A percentile compares a stretch with the other conserved stretches of the same genome.
Conservation (phyloP, 1,284 basidiomycete species). For the Schizophyllum commune region DNA sequence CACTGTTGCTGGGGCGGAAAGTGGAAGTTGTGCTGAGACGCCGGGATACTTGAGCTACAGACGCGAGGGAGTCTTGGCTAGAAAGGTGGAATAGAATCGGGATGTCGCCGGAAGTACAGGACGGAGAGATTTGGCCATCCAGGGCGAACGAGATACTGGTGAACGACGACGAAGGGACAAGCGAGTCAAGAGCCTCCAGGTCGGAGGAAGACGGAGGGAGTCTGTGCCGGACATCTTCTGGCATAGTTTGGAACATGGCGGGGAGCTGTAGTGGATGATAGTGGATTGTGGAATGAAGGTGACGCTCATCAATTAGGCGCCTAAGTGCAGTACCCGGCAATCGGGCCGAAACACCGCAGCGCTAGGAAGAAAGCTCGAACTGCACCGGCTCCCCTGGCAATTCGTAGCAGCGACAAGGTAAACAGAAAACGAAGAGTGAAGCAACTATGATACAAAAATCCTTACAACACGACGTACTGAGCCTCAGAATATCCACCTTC, state of each 20-base stretch:
- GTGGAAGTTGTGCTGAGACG: neutral
- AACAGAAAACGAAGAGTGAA: no score
- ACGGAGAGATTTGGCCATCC: constrained; percentile 27
- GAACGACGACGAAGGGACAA: constrained; percentile 39
- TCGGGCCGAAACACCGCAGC: no score
- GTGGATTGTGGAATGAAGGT: no score
- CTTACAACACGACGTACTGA: neutral
- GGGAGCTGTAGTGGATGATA: no score
- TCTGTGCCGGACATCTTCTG: constrained; percentile 1
- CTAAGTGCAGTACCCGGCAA: no score
- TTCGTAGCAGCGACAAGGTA: no score
- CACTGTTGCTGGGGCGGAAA: neutral
- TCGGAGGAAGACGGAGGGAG: constrained; percentile 22
- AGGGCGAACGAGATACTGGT: constrained; percentile 18
- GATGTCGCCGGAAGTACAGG: constrained; percentile 44
- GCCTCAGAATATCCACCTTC: neutral
- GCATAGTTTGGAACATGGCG: neutral
- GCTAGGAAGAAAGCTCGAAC: no score
- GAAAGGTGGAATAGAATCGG: constrained; percentile 40
- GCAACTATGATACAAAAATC: no score
- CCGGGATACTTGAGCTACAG: neutral
- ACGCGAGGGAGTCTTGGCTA: neutral
- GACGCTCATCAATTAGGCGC: no score
- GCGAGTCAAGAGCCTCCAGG: constrained; percentile 32
- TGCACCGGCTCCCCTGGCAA: no score